phyloP scores from a whole-genome alignment of 306 rosid genomes.

The Medicago arabica region DNA sequence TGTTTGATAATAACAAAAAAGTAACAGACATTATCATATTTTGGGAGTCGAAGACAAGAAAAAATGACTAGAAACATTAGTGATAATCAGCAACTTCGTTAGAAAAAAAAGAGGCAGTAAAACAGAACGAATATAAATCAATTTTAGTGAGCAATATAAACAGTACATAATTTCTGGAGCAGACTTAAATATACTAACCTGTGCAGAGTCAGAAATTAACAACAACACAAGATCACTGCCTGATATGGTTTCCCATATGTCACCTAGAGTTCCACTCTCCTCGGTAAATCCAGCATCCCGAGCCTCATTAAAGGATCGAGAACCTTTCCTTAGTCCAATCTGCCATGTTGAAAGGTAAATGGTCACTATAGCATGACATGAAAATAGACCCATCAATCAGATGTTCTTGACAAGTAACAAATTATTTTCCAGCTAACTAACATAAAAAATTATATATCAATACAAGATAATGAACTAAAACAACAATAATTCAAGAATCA shows the following conservation, averaged over 20 bases:
- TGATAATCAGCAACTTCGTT: background rate
- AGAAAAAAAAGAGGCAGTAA: background rate
- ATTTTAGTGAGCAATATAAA: background rate
- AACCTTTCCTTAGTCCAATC: constrained; percentile 98
- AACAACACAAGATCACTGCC: constrained; percentile 94
- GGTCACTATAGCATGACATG: background rate
- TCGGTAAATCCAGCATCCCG: constrained; percentile 87
- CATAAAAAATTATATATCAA: background rate
- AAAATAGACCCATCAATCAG: background rate
- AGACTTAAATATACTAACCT: constrained; percentile 59
- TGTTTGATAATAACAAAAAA: background rate
- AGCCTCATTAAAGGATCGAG: constrained; percentile 87
- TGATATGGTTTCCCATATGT: constrained; percentile 81
- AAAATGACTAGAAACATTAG: background rate
- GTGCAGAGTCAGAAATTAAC: constrained; percentile 94
- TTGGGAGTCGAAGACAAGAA: background rate
- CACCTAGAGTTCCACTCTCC: constrained; percentile 95
- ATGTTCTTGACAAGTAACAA: background rate
- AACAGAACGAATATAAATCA: constrained; percentile 11
- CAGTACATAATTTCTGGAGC: background rate
- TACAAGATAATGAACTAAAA: background rate
- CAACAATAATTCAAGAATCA: constrained; percentile 36
- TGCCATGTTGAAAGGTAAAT: constrained; percentile 32
- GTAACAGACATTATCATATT: background rate
- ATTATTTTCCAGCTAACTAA: background rate